These are phyloP conservation scores for Pestalotiopsis sp. DNA, from an alignment of 2,329 filamentous ascomycete genomes.

Conservation along the genomic window DNA sequence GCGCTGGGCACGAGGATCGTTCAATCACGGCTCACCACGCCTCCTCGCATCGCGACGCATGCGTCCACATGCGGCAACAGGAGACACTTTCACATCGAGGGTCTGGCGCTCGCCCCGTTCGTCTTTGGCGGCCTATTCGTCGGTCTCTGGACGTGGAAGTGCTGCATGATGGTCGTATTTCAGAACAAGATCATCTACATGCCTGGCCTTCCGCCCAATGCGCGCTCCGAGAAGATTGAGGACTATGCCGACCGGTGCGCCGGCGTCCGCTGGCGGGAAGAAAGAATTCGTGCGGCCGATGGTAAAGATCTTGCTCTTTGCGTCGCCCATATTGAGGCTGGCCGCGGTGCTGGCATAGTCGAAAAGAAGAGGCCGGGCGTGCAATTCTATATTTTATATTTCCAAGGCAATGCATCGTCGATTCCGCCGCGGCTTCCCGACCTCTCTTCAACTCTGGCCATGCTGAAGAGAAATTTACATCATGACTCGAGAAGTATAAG, in stretches of 20 bases:
- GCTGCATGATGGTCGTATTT: slow-evolving; percentile 74
- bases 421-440: slow-evolving; percentile 59
- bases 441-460: slow-evolving; percentile 54
- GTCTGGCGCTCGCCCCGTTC: slow-evolving; percentile 63
- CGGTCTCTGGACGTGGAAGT: slow-evolving; percentile 68
- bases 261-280: slow-evolving; percentile 69
- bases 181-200: slow-evolving; percentile 86
- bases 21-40: slow-evolving; percentile 22
- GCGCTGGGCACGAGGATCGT: slow-evolving; percentile 18
- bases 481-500: slow-evolving; percentile 28
- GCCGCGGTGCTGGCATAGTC: slow-evolving; percentile 14
- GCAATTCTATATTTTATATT: slow-evolving; percentile 59
- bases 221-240: slow-evolving; percentile 66
- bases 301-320: slow-evolving; percentile 66
- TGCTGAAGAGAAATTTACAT: slow-evolving; percentile 41
- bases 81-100: slow-evolving; percentile 37
- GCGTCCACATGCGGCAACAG: slow-evolving; percentile 20
- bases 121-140: slow-evolving; percentile 69
- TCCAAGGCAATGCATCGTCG: slow-evolving; percentile 64
- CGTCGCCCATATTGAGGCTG: slow-evolving; percentile 46
- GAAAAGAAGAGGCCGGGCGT: slow-evolving; percentile 21
- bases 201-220: slow-evolving; percentile 72
- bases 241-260: slow-evolving; percentile 64
- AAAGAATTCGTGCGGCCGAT: slow-evolving; percentile 62
- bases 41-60: slow-evolving; percentile 19